Percentiles rank a stretch among this genome's conserved stretches.
Conservation (phyloP, 306 rosid species). For the Luffa aegyptiaca region DNA sequence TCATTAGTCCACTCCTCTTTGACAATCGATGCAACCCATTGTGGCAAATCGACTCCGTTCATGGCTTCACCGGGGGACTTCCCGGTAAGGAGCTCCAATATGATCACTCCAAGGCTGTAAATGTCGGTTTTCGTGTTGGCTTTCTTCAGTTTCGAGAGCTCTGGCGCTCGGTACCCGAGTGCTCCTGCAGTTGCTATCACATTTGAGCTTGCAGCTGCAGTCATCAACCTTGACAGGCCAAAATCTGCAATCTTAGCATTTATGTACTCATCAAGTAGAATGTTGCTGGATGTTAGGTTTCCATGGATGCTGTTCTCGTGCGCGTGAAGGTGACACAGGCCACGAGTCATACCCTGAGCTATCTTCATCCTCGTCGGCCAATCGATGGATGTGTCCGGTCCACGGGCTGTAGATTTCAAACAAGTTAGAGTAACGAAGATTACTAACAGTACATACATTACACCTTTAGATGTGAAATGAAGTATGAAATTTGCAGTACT, state of each 20-base stretch:
- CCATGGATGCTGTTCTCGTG: conserved; percentile 64
- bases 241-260: conserved; percentile 66
- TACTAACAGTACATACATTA: too few species aligned
- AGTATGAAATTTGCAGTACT: conserved; percentile 1
- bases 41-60: conserved; percentile 78
- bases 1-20: conserved; percentile 86
- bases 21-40: conserved; percentile 86
- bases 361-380: conserved; percentile 89
- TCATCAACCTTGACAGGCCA: conserved; percentile 76
- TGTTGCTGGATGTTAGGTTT: conserved; percentile 68
- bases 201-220: conserved; percentile 62
- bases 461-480: not conserved
- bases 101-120: conserved; percentile 75
- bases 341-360: conserved; percentile 53
- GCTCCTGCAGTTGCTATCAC: conserved; percentile 81
- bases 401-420: conserved; percentile 47
- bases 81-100: conserved; percentile 74
- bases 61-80: conserved; percentile 74
- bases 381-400: conserved; percentile 50
- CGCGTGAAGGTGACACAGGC: conserved; percentile 45
- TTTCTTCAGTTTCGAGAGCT: conserved; percentile 72
- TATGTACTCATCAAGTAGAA: conserved; percentile 55
- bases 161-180: conserved; percentile 82
- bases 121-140: conserved; percentile 39
- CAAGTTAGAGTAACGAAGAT: not conserved